A percentile compares a stretch with the other conserved stretches of the same genome.
phyloP scores from a whole-genome alignment of 371 early-diverging fungal species.

The Syncephalastrum monosporum region DNA sequence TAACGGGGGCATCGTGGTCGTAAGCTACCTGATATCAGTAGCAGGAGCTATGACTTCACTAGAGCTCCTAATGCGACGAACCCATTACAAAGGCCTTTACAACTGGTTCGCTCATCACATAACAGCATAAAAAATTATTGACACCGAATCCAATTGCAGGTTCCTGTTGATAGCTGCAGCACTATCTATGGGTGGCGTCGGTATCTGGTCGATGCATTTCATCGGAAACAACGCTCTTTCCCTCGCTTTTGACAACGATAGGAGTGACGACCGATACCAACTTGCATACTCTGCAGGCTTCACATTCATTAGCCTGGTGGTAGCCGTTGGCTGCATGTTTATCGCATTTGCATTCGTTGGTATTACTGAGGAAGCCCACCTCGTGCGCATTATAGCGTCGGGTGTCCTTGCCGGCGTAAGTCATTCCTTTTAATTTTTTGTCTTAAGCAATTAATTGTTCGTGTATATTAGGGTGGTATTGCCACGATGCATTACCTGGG shows the following conservation, averaged over 20 bases:
- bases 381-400: constrained; percentile 27
- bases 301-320: constrained; percentile 31
- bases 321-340: constrained; percentile 34
- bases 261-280: constrained; percentile 10
- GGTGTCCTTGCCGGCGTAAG: constrained; percentile 38
- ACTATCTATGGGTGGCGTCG: constrained; percentile 37
- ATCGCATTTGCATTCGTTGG: constrained; percentile 37
- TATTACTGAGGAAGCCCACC: constrained; percentile 32
- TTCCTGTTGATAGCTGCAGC: constrained; percentile 34
- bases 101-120: constrained; percentile 10
- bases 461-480: constrained; percentile 25
- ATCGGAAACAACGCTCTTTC: constrained; percentile 34
- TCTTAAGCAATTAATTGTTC: background rate
- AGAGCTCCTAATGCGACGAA: constrained; percentile 14
- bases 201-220: constrained; percentile 49
- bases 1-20: constrained; percentile 15
- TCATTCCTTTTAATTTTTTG: background rate
- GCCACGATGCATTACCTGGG: constrained; percentile 40
- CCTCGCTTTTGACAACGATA: constrained; percentile 9
- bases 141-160: constrained; percentile 11
- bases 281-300: constrained; percentile 30
- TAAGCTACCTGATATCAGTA: constrained; percentile 14
- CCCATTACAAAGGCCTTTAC: constrained; percentile 13
- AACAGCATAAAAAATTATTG: background rate
- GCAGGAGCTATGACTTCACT: constrained; percentile 16